Evolutionary conservation across 1,284 basidiomycete genomes (phyloP), one percentile per base, ranked within the genome.

Genomic region (Moesziomyces parantarcticus): DNA sequence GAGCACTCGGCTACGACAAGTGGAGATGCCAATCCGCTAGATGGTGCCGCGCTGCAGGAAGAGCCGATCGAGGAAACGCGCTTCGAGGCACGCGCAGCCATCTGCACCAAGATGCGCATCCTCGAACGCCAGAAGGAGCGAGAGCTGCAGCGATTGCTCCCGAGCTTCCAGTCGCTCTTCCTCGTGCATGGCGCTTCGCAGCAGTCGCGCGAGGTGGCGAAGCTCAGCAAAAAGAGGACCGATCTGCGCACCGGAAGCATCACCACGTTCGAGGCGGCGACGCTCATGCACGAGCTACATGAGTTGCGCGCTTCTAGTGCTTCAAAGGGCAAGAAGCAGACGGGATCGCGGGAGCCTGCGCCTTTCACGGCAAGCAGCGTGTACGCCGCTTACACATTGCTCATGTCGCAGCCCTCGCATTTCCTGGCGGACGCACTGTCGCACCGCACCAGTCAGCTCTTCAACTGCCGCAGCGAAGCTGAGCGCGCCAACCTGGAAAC

Each of bases 381-480:
- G 10, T 88, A 92, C 65, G 92, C 91, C 0, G 87, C 90, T 0
- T 93, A 97, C 84, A 87, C 88, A 58, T 87, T 90, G 64, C 85
- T 97, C 67, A 91, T 96, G 89, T 83, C 86, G 10, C 85, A 88
- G 14, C 82, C 89, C 1, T 78, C 88, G 20, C 85, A 90, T 48
- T 98, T 92, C 74, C 81, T 91, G 21, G 89, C 90, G 0, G 87
- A 89, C 52, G 83, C 86, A 22, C 83, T 85, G 32, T 84, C 86
- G 39, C 92, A 92, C 83, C 86, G 89, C 43, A 76, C 85, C 14
- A 86, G 86, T 4, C 89, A 90, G 50, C 85, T 79, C 0, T 94
- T 95, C 85, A 81, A 87, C 39, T 88, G 95, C 40, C 89, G 94
- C 3, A 91, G 92, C 1, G 83, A 85, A 29, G 85, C 85, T 0